Percentiles rank a stretch among this genome's conserved stretches.
Conservation (phyloP, 2,329 filamentous ascomycete genomes). For the Talaromyces marneffei region DNA sequence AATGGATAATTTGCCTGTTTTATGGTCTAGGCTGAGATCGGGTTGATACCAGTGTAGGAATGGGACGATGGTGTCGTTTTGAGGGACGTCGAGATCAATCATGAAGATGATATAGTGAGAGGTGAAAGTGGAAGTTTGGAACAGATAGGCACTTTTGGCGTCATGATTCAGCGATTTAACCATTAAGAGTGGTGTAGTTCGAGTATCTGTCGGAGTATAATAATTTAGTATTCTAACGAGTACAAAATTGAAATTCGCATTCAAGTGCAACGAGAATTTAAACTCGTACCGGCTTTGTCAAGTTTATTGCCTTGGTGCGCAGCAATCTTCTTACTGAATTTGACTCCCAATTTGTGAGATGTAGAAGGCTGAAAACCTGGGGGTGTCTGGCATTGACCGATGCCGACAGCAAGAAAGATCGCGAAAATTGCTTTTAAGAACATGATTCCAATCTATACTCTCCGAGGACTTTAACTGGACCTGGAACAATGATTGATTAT, state of each 20-base stretch:
- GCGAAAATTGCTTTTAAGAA: not conserved
- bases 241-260: not conserved
- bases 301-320: constrained; percentile 2
- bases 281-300: not conserved
- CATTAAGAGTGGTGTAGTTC: not conserved
- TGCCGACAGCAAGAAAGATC: not conserved
- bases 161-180: not conserved
- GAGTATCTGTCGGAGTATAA: not conserved
- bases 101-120: constrained; percentile 9
- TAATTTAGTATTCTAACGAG: not conserved
- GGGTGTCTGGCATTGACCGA: constrained; percentile 7
- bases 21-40: not conserved
- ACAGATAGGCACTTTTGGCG: not conserved
- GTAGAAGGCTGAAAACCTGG: constrained; percentile 11
- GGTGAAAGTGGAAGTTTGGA: not conserved
- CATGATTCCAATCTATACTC: not conserved
- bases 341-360: constrained; percentile 1
- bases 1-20: not conserved
- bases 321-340: not conserved
- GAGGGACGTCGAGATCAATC: constrained; percentile 12
- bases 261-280: no score
- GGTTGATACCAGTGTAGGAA: constrained; percentile 13
- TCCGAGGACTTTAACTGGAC: no score
- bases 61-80: constrained; percentile 6
- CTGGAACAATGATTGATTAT: not conserved